Base-by-base conservation (phyloP, 371 early-diverging fungal genomes). In the Funneliformis caledonium region DNA sequence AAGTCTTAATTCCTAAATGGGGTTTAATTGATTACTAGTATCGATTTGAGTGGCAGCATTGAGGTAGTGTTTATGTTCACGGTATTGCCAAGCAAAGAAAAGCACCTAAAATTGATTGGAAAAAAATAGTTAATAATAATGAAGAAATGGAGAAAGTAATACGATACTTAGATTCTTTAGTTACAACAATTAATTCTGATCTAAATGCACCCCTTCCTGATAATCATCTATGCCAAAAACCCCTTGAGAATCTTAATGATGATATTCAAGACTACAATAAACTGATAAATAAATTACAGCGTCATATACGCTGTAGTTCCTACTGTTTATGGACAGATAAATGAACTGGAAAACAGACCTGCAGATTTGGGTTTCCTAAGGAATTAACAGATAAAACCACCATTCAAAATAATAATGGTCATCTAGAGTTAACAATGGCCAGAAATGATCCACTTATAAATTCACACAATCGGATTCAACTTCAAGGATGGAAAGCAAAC, bases 101-200 rank as follows among this genome's bases (percentile, higher is more conserved):
- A 45, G 69, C 45, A 69, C 69, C 69, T 14, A 69, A 42, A 69
- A 69, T 69, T 69, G 69, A 69, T 16, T 69, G 42, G 69, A 37
- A 69, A 33, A 33, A 69, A 69, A 69, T 69, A 9, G 37, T 16
- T 19, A 47, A 69, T 69, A 47, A 69, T 69, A 11, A 69, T 19
- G 47, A 69, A 45, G 37, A 16, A 9, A 69, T 69, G 69, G 22
- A 69, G 4, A 37, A 69, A 47, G 47, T 69, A 37, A 37, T 33
- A 42, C 4, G 19, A 7, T 69, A 69, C 10, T 42, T 47, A 14
- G 47, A 69, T 37, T 45, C 45, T 9, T 47, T 69, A 69, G 33
- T 69, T 69, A 69, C 26, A 12, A 61, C 7, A 2, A 61, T 61
- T 61, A 69, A 69, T n/a, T 37, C 69, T 45, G 69, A 2, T 42